Conservation (phyloP, 495 filamentous ascomycete genomes). For the Tuber borchii region DNA sequence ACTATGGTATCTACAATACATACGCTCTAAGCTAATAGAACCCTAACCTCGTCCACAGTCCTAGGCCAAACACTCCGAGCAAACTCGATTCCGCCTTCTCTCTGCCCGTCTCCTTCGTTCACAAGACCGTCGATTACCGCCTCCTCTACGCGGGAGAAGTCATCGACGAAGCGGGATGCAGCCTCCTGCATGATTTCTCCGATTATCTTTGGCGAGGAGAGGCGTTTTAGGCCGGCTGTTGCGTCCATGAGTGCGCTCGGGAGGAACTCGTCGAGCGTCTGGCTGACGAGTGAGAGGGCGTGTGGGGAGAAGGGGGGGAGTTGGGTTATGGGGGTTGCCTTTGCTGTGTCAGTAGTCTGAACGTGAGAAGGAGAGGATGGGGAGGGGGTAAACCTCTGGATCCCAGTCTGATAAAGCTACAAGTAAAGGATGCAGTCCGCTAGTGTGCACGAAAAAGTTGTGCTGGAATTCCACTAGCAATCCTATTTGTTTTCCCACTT, state of each 20-base stretch:
- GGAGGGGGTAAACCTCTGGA: slow-evolving; percentile 14
- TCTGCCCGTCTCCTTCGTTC: slow-evolving; percentile 50
- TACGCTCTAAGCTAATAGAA: slow-evolving; percentile 21
- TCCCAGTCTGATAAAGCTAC: slow-evolving; percentile 51
- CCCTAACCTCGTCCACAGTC: slow-evolving; percentile 36
- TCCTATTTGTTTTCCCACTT: slow-evolving; percentile 44
- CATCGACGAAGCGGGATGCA: slow-evolving; percentile 76
- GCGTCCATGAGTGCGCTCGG: slow-evolving; percentile 91
- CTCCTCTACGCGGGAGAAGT: slow-evolving; percentile 83
- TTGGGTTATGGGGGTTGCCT: slow-evolving; percentile 44
- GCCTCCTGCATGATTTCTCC: slow-evolving; percentile 75
- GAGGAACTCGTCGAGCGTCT: slow-evolving; percentile 82
- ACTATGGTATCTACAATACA: not conserved
- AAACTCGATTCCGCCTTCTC: slow-evolving; percentile 41
- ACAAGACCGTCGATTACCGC: slow-evolving; percentile 51
- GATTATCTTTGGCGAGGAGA: slow-evolving; percentile 63
- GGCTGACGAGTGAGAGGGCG: slow-evolving; percentile 58
- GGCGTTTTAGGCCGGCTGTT: slow-evolving; percentile 63
- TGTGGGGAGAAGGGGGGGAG: slow-evolving; percentile 59
- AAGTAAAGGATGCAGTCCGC: slow-evolving; percentile 66
- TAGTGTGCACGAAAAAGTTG: slow-evolving; percentile 62
- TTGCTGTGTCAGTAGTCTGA: slow-evolving; percentile 1
- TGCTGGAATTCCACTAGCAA: slow-evolving; percentile 57
- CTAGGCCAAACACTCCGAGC: slow-evolving; percentile 35
- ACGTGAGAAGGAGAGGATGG: not conserved